Evolutionary conservation across 148 eudicot species (phyloP).

Genomic region (Gaultheria prostrata): DNA sequence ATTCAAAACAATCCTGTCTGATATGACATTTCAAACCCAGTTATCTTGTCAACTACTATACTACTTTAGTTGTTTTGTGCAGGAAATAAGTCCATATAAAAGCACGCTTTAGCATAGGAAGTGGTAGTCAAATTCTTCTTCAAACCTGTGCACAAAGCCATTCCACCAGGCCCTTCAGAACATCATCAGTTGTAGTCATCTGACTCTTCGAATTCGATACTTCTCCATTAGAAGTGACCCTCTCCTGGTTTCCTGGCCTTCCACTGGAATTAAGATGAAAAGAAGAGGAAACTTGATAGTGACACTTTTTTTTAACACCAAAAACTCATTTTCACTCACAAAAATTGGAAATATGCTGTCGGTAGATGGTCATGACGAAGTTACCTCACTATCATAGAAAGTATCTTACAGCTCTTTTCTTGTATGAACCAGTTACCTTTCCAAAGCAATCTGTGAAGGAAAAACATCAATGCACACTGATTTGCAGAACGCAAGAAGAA

Average conservation of each 20-base stretch:
- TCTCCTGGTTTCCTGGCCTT: slow-evolving; percentile 56
- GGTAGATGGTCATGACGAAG: slow-evolving; percentile 6
- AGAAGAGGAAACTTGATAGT: background rate
- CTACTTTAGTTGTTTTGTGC: background rate
- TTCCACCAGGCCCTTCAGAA: slow-evolving; percentile 74
- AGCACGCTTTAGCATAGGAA: background rate
- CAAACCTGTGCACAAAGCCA: slow-evolving; percentile 90
- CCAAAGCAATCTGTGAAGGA: slow-evolving; percentile 68
- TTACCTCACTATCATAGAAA: slow-evolving; percentile 75
- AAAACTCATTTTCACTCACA: background rate
- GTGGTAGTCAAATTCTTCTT: background rate
- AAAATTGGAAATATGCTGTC: background rate
- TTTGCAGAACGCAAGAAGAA: slow-evolving; percentile 1
- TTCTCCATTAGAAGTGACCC: slow-evolving; percentile 53
- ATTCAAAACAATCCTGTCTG: background rate
- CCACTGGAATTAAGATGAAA: slow-evolving; percentile 41
- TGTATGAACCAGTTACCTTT: slow-evolving; percentile 95
- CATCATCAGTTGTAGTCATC: slow-evolving; percentile 59
- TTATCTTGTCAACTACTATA: background rate
- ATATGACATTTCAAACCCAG: background rate
- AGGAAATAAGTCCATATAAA: background rate
- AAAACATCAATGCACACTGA: background rate
- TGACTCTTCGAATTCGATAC: slow-evolving; percentile 64
- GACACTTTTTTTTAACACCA: background rate
- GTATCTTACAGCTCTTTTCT: slow-evolving; percentile 95